Base-by-base conservation (phyloP, 306 rosid species). In the Prunus salicina region DNA sequence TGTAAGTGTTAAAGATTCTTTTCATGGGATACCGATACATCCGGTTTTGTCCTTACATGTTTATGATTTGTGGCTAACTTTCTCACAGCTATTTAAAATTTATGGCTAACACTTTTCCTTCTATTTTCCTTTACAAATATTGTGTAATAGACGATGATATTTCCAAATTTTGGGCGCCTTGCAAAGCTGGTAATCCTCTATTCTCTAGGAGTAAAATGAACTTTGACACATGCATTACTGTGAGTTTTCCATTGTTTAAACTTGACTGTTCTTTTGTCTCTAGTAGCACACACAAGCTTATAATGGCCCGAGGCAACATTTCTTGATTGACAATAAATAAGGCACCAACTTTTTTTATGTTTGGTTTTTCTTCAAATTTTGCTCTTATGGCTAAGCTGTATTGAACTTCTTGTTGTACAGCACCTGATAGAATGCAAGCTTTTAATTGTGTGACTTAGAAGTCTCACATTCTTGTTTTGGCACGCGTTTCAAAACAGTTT, bases 121-220 rank as follows among this genome's bases (percentile, higher is more conserved):
- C 18, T 66, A 57, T 75, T 69, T 65, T 25, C 65, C 46, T 34
- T 12, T 15, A 15, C 71, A 38, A 70, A 34, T 64, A 12, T 50
- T 63, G 18, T 61, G 57, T 20, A 49, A 62, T 92, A 95, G 99
- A 92, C 99, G 2, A 90, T 95, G 97, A 89, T 95, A 87, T 97
- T 95, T 65, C 99, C 99, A 72, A 88, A 86, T 77, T 74, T 92
- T 76, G 96, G 91, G 43, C 97, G 97, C 55, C 73, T 89, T 74
- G 89, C 92, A 58, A 92, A 92, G 86, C 91, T 95, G 99, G 99
- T 95, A 95, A 85, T 71, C 64, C 43, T 86, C 71, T 74, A 27
- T 63, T 68, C 73, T 49, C 81, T 57, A 58, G 68, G 77, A 60
- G 45, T 7, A 28, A 56, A 74, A 46, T 19, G 20, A 8, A 25